A percentile compares a stretch with the other conserved stretches of the same genome.
Evolutionary conservation across 78 protist genomes (phyloP).

Genomic region (Anaeramoeba flamelloides): DNA sequence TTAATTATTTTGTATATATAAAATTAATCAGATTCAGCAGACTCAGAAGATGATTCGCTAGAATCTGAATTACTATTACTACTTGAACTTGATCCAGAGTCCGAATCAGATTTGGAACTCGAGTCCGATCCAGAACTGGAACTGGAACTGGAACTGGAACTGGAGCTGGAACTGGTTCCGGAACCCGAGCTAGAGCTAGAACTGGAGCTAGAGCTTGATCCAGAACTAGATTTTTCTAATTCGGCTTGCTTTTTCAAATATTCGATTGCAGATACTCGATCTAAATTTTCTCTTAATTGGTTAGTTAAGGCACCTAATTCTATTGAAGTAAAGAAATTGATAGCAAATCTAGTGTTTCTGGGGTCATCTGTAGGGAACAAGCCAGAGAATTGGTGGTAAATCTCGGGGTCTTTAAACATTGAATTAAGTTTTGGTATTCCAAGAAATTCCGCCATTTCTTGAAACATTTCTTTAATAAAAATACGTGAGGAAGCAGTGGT

Average conservation of each 20-base stretch:
- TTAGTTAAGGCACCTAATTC: slow-evolving; percentile 77
- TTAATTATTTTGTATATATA: too few species aligned
- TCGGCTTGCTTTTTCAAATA: too few species aligned
- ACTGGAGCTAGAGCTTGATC: background rate
- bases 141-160: too few species aligned
- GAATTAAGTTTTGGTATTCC: slow-evolving; percentile 44
- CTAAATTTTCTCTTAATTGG: too few species aligned
- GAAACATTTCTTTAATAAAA: slow-evolving; percentile 77
- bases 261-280: too few species aligned
- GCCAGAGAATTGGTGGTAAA: slow-evolving; percentile 16
- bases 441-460: slow-evolving; percentile 60
- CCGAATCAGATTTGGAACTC: background rate
- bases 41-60: background rate
- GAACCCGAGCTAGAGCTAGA: background rate
- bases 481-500: slow-evolving; percentile 79
- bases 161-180: background rate
- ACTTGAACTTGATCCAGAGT: background rate
- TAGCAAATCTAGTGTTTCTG: slow-evolving; percentile 68
- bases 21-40: slow-evolving; percentile 2
- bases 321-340: slow-evolving; percentile 85
- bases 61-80: background rate
- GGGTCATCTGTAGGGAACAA: slow-evolving; percentile 72
- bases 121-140: too few species aligned
- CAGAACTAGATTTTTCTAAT: background rate
- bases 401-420: slow-evolving; percentile 35